Percentiles rank a stretch among this genome's conserved stretches.
Conservation (phyloP, 345 rosid species). For the Geranium brycei region DNA sequence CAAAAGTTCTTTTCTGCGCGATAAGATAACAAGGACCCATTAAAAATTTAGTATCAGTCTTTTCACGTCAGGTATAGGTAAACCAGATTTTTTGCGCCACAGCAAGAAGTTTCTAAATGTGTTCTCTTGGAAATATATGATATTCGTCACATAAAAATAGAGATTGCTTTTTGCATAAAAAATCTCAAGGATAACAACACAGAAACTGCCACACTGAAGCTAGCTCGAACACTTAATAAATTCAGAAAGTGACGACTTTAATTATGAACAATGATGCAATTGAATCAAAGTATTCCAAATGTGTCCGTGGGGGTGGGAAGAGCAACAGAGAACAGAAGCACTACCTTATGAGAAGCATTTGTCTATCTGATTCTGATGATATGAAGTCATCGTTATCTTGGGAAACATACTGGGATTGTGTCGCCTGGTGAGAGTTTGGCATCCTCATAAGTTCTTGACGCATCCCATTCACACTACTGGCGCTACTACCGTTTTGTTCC, state of each 20-base stretch:
- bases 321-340: conserved; percentile 7
- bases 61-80: too few species aligned
- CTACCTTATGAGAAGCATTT: conserved; percentile 84
- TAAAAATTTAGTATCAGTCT: too few species aligned
- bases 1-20: not conserved
- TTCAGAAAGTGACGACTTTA: too few species aligned
- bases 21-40: too few species aligned
- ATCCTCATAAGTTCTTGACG: conserved; percentile 76
- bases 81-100: not conserved
- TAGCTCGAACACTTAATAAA: too few species aligned
- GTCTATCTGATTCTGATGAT: conserved; percentile 89
- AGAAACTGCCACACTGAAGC: too few species aligned
- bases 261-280: too few species aligned
- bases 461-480: conserved; percentile 41
- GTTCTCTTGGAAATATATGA: not conserved
- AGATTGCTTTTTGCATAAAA: not conserved
- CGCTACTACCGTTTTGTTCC: conserved; percentile 30
- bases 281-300: not conserved
- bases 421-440: conserved; percentile 48
- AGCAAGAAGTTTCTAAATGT: not conserved
- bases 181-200: not conserved
- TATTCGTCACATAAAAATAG: not conserved
- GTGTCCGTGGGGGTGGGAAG: not conserved
- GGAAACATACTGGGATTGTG: conserved; percentile 38
- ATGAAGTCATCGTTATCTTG: conserved; percentile 64